Percentiles rank a stretch among this genome's conserved stretches.
phyloP scores from a whole-genome alignment of 2,329 filamentous ascomycete genomes.

The Colletotrichum sublineola region DNA sequence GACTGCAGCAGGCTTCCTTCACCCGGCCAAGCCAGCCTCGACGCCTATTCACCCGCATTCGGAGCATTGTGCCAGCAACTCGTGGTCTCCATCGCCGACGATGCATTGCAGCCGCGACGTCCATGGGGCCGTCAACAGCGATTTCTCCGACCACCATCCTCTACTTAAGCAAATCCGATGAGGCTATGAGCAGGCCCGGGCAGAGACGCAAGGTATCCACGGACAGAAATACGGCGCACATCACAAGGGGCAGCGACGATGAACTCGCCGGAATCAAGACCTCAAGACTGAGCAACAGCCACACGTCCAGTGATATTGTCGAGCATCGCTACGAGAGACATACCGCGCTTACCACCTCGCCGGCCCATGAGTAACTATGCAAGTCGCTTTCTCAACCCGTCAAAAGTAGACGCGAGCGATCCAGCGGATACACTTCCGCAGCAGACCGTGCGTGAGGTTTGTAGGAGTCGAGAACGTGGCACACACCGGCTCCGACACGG shows the following conservation, averaged over 20 bases:
- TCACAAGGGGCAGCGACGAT: not conserved
- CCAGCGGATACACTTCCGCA: not conserved
- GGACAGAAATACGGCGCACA: not conserved
- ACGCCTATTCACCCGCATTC: not conserved
- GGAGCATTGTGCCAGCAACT: not conserved
- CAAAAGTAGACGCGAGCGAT: not conserved
- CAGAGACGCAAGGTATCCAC: not conserved
- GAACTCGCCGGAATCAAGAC: not conserved
- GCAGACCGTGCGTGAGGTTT: not conserved
- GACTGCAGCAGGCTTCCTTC: not conserved
- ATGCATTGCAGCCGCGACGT: not conserved
- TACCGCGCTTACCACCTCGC: not conserved
- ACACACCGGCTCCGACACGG: not conserved
- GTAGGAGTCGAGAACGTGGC: not conserved
- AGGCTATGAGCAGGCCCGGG: not conserved
- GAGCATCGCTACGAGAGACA: not conserved
- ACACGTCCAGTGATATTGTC: too few relatives aligned
- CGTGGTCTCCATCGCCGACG: not conserved
- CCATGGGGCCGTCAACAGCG: not conserved
- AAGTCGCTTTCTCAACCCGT: not conserved
- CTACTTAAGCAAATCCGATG: too few relatives aligned
- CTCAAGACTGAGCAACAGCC: not conserved
- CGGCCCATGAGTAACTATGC: not conserved
- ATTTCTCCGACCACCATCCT: not conserved
- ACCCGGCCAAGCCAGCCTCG: not conserved